Evolutionary conservation across 2,329 filamentous ascomycete species (phyloP), one percentile per base, ranked within the genome.

Genomic region (Arthrobotrys sinensis): DNA sequence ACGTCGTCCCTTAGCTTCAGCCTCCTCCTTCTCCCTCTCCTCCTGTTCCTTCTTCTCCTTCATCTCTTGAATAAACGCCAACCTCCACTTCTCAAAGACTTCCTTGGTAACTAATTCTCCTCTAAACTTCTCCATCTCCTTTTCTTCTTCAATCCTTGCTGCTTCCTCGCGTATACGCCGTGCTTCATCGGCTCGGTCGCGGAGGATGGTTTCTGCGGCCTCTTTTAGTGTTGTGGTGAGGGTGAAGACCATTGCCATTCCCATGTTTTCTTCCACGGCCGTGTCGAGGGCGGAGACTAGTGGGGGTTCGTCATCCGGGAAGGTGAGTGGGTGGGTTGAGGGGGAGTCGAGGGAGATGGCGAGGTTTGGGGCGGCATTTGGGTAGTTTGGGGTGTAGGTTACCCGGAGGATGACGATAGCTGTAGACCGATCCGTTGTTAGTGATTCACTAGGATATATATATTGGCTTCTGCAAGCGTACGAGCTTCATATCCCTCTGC

Each of bases 191-290:
- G 90, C 89, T 53, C 96, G 90, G 80, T 93, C 90, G 14, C 88
- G 85, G 81, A 98, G 90, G 75, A 99, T 88, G 81, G 91, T 88
- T 86, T 99, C 96, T n/a, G 94, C 95, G 64, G 89, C 88, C 76
- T 99, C 96, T 84, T 97, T 98, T 77, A 99, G 86, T 0, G 92
- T 90, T 12, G 92, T 93, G 67, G 96, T 92, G 24, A 99, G 86
- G 0, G 95, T 93, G 85, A 98, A 99, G 0, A 99, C 87, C 96
- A 99, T 99, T 69, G 94, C 93, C 91, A 98, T 98, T 80, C 96
- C 96, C 76, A 98, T 86, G 81, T 94, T 98, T 84, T 99, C 96
- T 83, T 96, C 91, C 40, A 97, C 92, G 0, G 91, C 92, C 14
- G 91, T 90, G 45, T 90, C 85, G 11, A 98, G 87, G 0, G 89